Evolutionary conservation across 1,284 basidiomycete species (phyloP).

Genomic region (Cryptococcus wingfieldii): DNA sequence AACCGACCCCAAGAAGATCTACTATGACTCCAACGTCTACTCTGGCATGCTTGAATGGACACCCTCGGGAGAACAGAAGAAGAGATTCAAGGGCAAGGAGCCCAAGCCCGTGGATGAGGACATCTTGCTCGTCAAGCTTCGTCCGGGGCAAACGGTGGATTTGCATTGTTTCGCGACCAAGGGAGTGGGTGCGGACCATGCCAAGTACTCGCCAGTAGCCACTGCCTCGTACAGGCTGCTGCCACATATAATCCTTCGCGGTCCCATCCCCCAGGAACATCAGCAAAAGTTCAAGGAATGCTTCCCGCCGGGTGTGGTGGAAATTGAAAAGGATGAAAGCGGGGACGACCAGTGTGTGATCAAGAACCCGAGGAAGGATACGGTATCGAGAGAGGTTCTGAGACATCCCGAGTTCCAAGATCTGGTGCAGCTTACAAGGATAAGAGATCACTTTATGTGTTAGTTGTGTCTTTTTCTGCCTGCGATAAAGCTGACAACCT

Average conservation of each 20-base stretch:
- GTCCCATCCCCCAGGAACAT: constrained; percentile 61
- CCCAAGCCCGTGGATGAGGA: constrained; percentile 60
- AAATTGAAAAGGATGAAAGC: constrained; percentile 56
- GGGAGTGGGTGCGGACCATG: constrained; percentile 92
- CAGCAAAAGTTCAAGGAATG: constrained; percentile 76
- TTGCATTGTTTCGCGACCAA: constrained; percentile 77
- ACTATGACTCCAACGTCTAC: constrained; percentile 62
- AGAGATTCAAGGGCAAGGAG: constrained; percentile 40
- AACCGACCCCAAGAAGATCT: constrained; percentile 63
- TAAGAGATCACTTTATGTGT: constrained; percentile 95
- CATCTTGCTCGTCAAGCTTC: constrained; percentile 89
- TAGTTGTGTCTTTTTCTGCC: constrained; percentile 17
- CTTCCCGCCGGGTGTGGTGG: constrained; percentile 86
- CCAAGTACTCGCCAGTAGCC: constrained; percentile 98
- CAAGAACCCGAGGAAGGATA: constrained; percentile 68
- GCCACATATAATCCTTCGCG: constrained; percentile 74
- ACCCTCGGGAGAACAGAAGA: constrained; percentile 77
- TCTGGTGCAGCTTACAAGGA: constrained; percentile 74
- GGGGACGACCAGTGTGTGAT: constrained; percentile 55
- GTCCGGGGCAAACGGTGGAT: constrained; percentile 75
- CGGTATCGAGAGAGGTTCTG: constrained; percentile 83
- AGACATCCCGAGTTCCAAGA: constrained; percentile 87
- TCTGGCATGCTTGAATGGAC: constrained; percentile 77
- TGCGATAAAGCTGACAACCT: not conserved
- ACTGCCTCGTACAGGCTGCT: constrained; percentile 92